Base-by-base conservation (phyloP, 345 rosid genomes). In the Geranium brycei region DNA sequence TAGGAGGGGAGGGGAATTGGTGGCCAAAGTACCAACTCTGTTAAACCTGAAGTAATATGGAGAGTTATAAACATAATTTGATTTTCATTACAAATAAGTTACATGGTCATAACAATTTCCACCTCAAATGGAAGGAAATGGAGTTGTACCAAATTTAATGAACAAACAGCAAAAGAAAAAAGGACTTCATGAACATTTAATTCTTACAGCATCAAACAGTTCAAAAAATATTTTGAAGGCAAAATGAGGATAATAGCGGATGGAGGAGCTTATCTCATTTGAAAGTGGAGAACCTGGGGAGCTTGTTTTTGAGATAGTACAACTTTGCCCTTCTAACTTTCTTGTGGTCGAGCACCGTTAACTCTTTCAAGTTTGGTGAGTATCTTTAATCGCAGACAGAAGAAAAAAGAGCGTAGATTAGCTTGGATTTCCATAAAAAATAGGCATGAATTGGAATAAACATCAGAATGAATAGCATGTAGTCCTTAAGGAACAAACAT, bases 231-330 rank as follows among this genome's bases (percentile, higher is more conserved):
- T 13, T 47, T 6, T 47, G 53, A 47, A 47, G 53, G 53, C 53
- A 12, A 67, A 30, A 17, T 19, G 61, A 59, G 58, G 15, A 28
- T 61, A 17, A 35, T 56, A 40, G 32, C 30, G 62, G 14, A 14
- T 61, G 61, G 56, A 51, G 17, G 5, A 59, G 64, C 55, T 64
- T 30, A 70, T 63, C 58, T 83, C 80, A 88, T 60, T 91, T 91
- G 70, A 91, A 91, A 28, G 97, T 88, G 38, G 96, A 88, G 32
- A 91, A 72, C 81, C 96, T 81, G 66, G 97, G 96, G 72, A 91
- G 90, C 80, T 92, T 89, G 72, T 89, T 87, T 74, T 96, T 78
- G 23, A 86, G 83, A 77, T 92, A 87, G 76, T 89, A 92, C 69
- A 88, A 72, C 73, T 91, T 75, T 13, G 97, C 91, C 81, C 96